These are phyloP conservation scores for Lactarius quietus DNA, from an alignment of 768 basidiomycete species.

Conservation along the genomic window DNA sequence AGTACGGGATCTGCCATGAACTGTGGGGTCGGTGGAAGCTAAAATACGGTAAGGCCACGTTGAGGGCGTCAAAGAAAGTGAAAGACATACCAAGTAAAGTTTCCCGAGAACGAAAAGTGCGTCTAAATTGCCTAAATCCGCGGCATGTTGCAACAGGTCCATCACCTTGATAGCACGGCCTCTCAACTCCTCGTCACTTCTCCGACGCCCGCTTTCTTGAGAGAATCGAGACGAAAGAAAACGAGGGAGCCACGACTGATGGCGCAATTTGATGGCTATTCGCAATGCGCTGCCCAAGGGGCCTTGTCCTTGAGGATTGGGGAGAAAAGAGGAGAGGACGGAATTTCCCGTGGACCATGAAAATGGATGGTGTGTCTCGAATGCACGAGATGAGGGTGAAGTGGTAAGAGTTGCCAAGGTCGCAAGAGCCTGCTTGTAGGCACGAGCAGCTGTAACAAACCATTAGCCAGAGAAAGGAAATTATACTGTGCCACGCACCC, in stretches of 20 bases:
- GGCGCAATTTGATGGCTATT: conserved; percentile 61
- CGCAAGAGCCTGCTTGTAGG: conserved; percentile 70
- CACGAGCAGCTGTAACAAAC: conserved; percentile 53
- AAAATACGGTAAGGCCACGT: not conserved
- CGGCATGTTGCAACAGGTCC: conserved; percentile 76
- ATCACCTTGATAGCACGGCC: conserved; percentile 78
- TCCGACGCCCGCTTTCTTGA: conserved; percentile 41
- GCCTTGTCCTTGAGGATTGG: conserved; percentile 72
- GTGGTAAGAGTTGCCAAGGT: conserved; percentile 66
- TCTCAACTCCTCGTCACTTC: conserved; percentile 61
- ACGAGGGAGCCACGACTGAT: conserved; percentile 51
- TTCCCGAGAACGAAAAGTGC: conserved; percentile 66
- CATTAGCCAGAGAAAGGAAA: not conserved
- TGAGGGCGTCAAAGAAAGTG: not conserved
- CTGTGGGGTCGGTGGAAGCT: conserved; percentile 74
- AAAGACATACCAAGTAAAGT: conserved; percentile 53
- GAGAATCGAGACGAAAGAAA: conserved; percentile 41
- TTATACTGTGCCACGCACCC: conserved; percentile 17
- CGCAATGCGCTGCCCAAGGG: conserved; percentile 69
- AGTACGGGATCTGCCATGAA: conserved; percentile 57
- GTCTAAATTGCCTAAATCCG: conserved; percentile 71
- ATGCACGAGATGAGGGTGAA: conserved; percentile 51
- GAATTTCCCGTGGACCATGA: conserved; percentile 41
- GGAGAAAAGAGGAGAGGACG: conserved; percentile 62
- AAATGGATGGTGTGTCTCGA: conserved; percentile 45